Conservation (phyloP, 371 early-diverging fungal genomes). For the Blyttiomyces sp. region DNA sequence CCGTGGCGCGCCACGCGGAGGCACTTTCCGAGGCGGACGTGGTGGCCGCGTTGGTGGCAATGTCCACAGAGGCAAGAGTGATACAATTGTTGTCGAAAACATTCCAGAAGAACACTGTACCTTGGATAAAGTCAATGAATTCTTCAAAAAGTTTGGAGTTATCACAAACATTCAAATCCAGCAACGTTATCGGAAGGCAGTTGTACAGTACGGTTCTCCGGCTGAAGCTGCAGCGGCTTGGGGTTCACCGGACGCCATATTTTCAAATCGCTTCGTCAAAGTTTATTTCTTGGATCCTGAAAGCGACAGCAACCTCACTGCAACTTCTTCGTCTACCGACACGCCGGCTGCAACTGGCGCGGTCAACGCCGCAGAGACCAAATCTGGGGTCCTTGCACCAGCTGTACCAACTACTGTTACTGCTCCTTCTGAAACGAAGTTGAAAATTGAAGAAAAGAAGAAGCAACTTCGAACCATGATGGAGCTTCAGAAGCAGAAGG, state of each 20-base stretch:
- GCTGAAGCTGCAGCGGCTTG: conserved; percentile 73
- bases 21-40: conserved; percentile 31
- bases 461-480: conserved; percentile 52
- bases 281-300: conserved; percentile 53
- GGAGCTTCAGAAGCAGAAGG: conserved; percentile 59
- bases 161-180: conserved; percentile 68
- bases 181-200: conserved; percentile 50
- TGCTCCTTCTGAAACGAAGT: conserved; percentile 18
- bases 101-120: conserved; percentile 67
- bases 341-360: conserved; percentile 36
- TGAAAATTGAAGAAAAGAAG: conserved; percentile 47
- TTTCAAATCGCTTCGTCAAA: conserved; percentile 85
- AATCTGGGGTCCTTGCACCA: background rate
- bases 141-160: conserved; percentile 71
- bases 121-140: conserved; percentile 65
- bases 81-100: conserved; percentile 67
- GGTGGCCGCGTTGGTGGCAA: conserved; percentile 27
- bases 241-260: conserved; percentile 75
- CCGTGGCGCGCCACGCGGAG: background rate
- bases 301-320: background rate
- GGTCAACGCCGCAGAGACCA: conserved; percentile 29
- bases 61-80: conserved; percentile 30
- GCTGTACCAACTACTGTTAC: conserved; percentile 6
- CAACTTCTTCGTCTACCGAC: background rate
- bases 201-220: conserved; percentile 60